Conservation (phyloP, 352 stramenopile species). For the Discostella stelligera region DNA sequence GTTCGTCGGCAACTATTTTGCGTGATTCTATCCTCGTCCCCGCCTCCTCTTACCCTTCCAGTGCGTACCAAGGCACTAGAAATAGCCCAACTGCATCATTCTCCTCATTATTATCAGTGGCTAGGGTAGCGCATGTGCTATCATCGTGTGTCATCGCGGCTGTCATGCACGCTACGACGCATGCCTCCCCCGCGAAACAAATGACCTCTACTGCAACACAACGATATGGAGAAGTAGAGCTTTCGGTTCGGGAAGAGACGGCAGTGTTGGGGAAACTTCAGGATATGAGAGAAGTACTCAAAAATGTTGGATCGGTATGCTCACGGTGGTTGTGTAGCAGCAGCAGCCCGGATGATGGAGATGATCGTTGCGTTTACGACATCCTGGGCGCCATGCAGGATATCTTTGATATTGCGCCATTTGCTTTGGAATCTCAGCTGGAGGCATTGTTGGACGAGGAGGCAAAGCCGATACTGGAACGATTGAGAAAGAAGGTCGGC, state of each 20-base stretch:
- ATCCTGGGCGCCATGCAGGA: slow-evolving; percentile 26
- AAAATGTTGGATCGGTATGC: slow-evolving; percentile 24
- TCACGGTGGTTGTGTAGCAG: not conserved
- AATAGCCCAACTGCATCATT: not conserved
- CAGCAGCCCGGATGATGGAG: not conserved
- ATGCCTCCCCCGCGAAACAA: not conserved
- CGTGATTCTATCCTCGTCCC: slow-evolving; percentile 38
- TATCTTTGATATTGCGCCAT: slow-evolving; percentile 27
- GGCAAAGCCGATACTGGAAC: slow-evolving; percentile 15
- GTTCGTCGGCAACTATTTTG: not conserved
- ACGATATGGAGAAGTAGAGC: slow-evolving; percentile 26
- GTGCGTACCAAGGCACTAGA: not conserved
- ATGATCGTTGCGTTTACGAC: not conserved
- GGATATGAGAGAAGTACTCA: slow-evolving; percentile 39
- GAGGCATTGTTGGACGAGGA: slow-evolving; percentile 41
- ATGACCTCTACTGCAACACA: not conserved
- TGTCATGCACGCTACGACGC: not conserved
- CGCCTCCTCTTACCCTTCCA: slow-evolving; percentile 2
- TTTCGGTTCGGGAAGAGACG: slow-evolving; percentile 41
- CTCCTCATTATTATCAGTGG: not conserved
- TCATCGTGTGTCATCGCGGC: not conserved
- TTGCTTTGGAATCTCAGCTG: slow-evolving; percentile 43
- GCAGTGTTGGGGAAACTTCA: slow-evolving; percentile 36
- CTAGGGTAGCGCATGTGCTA: slow-evolving; percentile 5
- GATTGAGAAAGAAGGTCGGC: slow-evolving; percentile 2